Evolutionary conservation across 2,329 filamentous ascomycete species (phyloP), one percentile per base, ranked within the genome.

Genomic region (Onygenales sp.): DNA sequence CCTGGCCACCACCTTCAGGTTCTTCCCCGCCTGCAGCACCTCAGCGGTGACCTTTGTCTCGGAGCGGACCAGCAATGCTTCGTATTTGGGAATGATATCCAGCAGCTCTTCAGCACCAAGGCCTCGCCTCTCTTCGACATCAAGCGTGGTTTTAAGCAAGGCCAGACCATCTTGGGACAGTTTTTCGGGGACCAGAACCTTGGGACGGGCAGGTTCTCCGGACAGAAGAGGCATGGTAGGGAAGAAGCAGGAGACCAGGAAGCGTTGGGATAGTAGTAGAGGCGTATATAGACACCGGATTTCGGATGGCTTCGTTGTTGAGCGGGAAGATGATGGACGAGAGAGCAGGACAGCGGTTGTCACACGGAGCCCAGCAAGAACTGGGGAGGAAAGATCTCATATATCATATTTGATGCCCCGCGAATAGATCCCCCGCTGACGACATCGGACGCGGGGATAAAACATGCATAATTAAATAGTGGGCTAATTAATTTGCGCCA

Each of bases 11-110:
- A 92, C 87, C 59, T 86, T 85, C 50, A 92, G 76, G 55, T 82
- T 85, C 60, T 76, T 80, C 8, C 81, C 87, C 1, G 83, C 84
- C 10, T 74, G 70, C 10, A 92, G 76, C 0, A 92, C 76, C 2
- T 78, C 72, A 0, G 84, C 78, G 0, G 85, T 91, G 55, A 92
- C 87, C 64, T 90, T 86, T 1, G 87, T 92, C 70, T 90, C 87
- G 39, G 87, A 91, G 2, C 87, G 83, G 42, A 92, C 83, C 56
- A 92, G 87, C 50, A 92, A 77, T 17, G 85, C 88, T 47, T 90
- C 81, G 67, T 91, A 91, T 21, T 78, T 73, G 0, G 82, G 79
- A 54, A 92, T 89, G 54, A 85, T 77, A n/a, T 72, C 60, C 43
- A 84, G 69, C 17, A 92, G 76, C 58, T 89, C 80, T 1, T 82